Conservation (phyloP, 1,139 yeast genomes). For the Geotrichum phurueaensis region DNA sequence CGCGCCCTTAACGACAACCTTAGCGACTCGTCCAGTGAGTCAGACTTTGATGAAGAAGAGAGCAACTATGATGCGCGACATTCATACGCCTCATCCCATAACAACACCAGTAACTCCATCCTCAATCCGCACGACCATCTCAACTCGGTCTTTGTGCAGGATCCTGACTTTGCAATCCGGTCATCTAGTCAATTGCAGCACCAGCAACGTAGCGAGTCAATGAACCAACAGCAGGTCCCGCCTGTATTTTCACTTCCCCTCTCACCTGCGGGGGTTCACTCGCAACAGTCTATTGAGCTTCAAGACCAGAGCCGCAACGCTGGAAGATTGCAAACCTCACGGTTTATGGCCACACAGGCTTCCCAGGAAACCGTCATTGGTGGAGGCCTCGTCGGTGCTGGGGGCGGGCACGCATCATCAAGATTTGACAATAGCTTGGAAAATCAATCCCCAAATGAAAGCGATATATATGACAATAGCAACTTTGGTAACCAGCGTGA, state of each 20-base stretch:
- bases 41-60: slow-evolving; percentile 1
- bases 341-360: neutral
- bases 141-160: slow-evolving; percentile 10
- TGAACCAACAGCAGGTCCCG: neutral
- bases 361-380: slow-evolving; percentile 4
- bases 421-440: neutral
- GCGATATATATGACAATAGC: neutral
- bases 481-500: neutral
- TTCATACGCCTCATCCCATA: slow-evolving; percentile 8
- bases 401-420: neutral
- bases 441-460: neutral
- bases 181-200: neutral
- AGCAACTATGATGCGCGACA: neutral
- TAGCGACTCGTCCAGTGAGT: neutral
- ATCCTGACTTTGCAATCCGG: slow-evolving; percentile 1
- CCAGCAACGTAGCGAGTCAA: neutral
- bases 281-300: neutral
- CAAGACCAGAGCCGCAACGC: neutral
- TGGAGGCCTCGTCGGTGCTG: neutral
- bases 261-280: neutral
- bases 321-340: neutral
- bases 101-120: slow-evolving; percentile 10
- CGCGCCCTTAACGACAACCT: slow-evolving; percentile 1
- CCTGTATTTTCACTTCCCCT: slow-evolving; percentile 7
- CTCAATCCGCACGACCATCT: slow-evolving; percentile 14